These are phyloP conservation scores for Hypoxylon lienhwacheense DNA, from an alignment of 495 filamentous ascomycete species.

Conservation along the genomic window DNA sequence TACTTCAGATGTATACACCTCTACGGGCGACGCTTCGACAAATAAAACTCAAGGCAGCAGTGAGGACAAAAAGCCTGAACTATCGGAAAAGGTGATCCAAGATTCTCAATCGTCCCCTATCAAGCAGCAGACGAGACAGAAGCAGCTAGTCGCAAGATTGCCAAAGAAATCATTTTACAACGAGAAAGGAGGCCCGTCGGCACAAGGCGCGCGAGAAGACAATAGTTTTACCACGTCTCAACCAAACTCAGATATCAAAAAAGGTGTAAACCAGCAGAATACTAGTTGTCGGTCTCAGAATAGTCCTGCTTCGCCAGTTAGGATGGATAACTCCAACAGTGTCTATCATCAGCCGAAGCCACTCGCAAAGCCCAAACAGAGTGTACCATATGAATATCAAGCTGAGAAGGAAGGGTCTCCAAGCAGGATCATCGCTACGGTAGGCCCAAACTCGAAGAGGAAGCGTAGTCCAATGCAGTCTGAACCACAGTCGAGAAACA, in stretches of 20 bases:
- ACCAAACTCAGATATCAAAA: not conserved
- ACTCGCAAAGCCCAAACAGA: slow-evolving; percentile 1
- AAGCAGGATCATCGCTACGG: not conserved
- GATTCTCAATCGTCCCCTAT: not conserved
- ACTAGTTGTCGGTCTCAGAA: not conserved
- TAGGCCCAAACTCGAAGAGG: slow-evolving; percentile 23
- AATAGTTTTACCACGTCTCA: not conserved
- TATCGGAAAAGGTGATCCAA: not conserved
- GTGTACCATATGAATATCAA: not conserved
- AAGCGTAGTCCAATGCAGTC: slow-evolving; percentile 15
- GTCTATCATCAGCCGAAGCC: not conserved
- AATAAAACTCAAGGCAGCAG: not conserved
- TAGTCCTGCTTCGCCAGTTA: not conserved
- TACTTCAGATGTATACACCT: not conserved
- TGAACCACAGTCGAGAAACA: not conserved
- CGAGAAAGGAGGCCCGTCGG: not conserved
- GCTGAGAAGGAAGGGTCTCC: not conserved
- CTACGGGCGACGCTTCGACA: not conserved
- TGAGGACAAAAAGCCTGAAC: not conserved
- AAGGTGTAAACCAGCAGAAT: not conserved
- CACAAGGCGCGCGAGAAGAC: not conserved
- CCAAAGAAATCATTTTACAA: slow-evolving; percentile 24
- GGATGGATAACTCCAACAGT: not conserved
- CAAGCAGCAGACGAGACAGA: not conserved
- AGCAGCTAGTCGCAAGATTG: not conserved